Conservation (phyloP, 2,329 filamentous ascomycete species). For the Colletotrichum caudatum region DNA sequence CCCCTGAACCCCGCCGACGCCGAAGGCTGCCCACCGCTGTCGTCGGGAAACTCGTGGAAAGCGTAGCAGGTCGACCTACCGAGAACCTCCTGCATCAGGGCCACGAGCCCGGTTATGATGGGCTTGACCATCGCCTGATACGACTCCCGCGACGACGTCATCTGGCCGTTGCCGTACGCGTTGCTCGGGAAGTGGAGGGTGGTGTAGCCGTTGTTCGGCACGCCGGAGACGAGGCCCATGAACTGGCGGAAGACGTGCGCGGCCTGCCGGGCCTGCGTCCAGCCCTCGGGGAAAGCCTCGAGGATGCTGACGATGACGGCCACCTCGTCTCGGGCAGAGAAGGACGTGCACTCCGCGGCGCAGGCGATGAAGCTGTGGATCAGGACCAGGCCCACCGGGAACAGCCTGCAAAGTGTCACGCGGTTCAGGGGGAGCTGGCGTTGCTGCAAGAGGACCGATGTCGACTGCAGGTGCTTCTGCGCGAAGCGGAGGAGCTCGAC, state of each 20-base stretch:
- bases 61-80: slow-evolving; percentile 50
- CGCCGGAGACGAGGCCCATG: slow-evolving; percentile 42
- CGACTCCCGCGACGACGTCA: slow-evolving; percentile 40
- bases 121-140: slow-evolving; percentile 43
- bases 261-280: slow-evolving; percentile 52
- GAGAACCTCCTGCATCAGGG: slow-evolving; percentile 50
- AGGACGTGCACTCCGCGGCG: slow-evolving; percentile 44
- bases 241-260: slow-evolving; percentile 52
- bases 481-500: slow-evolving; percentile 54
- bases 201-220: slow-evolving; percentile 41
- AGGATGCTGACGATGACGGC: slow-evolving; percentile 51
- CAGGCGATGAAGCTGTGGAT: slow-evolving; percentile 54
- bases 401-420: slow-evolving; percentile 55
- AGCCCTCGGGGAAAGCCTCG: slow-evolving; percentile 54
- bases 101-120: slow-evolving; percentile 43
- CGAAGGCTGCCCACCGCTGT: slow-evolving; percentile 28
- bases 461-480: slow-evolving; percentile 58
- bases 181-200: slow-evolving; percentile 41
- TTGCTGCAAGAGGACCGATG: slow-evolving; percentile 56
- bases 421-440: slow-evolving; percentile 58
- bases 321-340: slow-evolving; percentile 52
- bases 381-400: slow-evolving; percentile 54
- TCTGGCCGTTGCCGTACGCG: slow-evolving; percentile 23
- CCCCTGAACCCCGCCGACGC: slow-evolving; percentile 24
- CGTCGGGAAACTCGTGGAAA: slow-evolving; percentile 42